A percentile compares a stretch with the other conserved stretches of the same genome.
Conservation (phyloP, 495 filamentous ascomycete genomes). For the Cenococcum geophilum region DNA sequence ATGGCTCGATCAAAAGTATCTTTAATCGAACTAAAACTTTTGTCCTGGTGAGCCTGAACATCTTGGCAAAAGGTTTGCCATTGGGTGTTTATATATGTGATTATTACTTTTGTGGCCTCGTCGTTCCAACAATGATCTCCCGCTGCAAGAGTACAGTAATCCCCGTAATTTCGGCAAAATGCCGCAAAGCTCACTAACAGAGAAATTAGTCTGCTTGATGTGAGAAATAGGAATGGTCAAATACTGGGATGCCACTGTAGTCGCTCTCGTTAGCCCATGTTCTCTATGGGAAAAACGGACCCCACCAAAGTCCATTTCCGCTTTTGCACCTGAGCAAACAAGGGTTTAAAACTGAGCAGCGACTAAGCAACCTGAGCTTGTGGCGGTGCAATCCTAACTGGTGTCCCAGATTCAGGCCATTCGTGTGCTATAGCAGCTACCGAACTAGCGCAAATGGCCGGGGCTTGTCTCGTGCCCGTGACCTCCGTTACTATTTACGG, state of each 20-base stretch:
- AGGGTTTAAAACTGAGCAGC: too few species aligned
- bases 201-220: neutral
- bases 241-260: slow-evolving; percentile 16
- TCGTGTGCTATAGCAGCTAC: too few species aligned
- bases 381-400: too few species aligned
- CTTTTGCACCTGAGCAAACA: too few species aligned
- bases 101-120: slow-evolving; percentile 39
- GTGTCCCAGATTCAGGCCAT: too few species aligned
- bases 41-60: neutral
- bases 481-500: too few species aligned
- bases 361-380: too few species aligned
- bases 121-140: slow-evolving; percentile 39
- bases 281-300: too few species aligned
- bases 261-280: neutral
- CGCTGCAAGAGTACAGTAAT: slow-evolving; percentile 21
- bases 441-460: too few species aligned
- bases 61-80: slow-evolving; percentile 25
- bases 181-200: slow-evolving; percentile 30
- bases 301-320: too few species aligned
- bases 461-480: too few species aligned
- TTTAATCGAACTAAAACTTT: neutral
- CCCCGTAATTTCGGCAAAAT: slow-evolving; percentile 39
- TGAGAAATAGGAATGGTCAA: neutral
- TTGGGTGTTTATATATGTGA: slow-evolving; percentile 22
- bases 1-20: slow-evolving; percentile 5